Percentiles rank a stretch among this genome's conserved stretches.
phyloP scores from a whole-genome alignment of 192 early-diverging fungal species.

The Backusella luteola region DNA sequence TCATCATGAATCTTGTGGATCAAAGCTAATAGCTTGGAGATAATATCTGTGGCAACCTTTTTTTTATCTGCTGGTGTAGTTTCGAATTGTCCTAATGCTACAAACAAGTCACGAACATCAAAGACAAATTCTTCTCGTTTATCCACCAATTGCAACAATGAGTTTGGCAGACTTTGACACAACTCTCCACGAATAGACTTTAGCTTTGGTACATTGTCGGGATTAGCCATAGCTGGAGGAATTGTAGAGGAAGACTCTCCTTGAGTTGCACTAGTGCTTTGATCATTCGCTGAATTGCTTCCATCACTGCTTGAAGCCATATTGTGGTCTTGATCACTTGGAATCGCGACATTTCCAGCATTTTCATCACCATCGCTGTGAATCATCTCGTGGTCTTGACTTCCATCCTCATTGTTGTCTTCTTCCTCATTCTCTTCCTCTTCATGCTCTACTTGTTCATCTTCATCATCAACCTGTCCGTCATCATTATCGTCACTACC shows the following conservation, averaged over 20 bases:
- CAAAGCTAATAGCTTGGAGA: background rate
- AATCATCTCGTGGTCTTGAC: slow-evolving; percentile 18
- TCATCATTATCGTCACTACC: slow-evolving; percentile 29
- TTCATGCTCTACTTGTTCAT: slow-evolving; percentile 13
- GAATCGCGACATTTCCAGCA: slow-evolving; percentile 19
- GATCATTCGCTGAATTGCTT: slow-evolving; percentile 30
- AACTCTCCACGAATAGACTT: slow-evolving; percentile 39
- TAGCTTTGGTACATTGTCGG: background rate
- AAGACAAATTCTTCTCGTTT: slow-evolving; percentile 62
- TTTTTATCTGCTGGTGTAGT: slow-evolving; percentile 17
- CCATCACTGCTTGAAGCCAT: slow-evolving; percentile 7
- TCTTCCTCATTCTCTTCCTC: slow-evolving; percentile 37
- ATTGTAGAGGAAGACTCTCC: background rate
- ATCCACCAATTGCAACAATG: slow-evolving; percentile 48
- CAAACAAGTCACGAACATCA: slow-evolving; percentile 62
- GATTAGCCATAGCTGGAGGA: background rate
- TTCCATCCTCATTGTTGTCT: slow-evolving; percentile 23
- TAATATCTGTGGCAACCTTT: background rate
- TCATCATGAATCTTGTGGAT: background rate
- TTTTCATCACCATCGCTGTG: slow-evolving; percentile 32
- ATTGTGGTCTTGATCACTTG: slow-evolving; percentile 32
- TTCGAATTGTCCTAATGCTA: slow-evolving; percentile 52
- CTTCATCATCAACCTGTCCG: slow-evolving; percentile 20
- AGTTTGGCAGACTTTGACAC: slow-evolving; percentile 41
- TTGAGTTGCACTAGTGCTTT: slow-evolving; percentile 23